A percentile compares a stretch with the other conserved stretches of the same genome.
These are phyloP conservation scores for Eutypella sp. DNA, from an alignment of 2,329 filamentous ascomycete genomes.

Conservation along the genomic window DNA sequence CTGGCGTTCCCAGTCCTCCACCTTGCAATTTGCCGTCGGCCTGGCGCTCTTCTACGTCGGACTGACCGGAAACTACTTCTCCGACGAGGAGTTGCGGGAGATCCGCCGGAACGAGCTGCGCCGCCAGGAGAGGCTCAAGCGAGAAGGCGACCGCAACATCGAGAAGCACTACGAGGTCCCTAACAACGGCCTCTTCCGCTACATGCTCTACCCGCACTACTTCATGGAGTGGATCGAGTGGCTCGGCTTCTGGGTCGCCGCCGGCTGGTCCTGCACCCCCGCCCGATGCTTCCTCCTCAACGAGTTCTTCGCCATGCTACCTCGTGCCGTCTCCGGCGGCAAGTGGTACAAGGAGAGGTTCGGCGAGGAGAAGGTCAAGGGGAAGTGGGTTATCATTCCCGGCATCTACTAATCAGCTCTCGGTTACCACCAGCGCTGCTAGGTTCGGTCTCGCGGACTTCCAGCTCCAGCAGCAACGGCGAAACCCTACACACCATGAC, in stretches of 20 bases:
- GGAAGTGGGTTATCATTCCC: slow-evolving; percentile 66
- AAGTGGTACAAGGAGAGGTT: slow-evolving; percentile 87
- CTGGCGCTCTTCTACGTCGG: slow-evolving; percentile 72
- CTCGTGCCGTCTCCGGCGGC: slow-evolving; percentile 73
- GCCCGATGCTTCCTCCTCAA: slow-evolving; percentile 81
- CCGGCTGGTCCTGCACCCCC: slow-evolving; percentile 63
- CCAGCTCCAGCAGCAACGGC: not conserved
- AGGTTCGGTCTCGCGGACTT: not conserved
- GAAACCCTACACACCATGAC: no score
- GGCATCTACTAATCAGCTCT: slow-evolving; percentile 19
- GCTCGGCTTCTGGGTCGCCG: slow-evolving; percentile 78
- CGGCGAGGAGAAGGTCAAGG: slow-evolving; percentile 73
- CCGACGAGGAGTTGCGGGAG: slow-evolving; percentile 85
- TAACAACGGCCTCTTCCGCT: slow-evolving; percentile 73
- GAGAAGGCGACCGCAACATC: slow-evolving; percentile 40
- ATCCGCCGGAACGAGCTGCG: slow-evolving; percentile 68
- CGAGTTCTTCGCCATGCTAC: slow-evolving; percentile 85
- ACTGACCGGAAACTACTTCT: slow-evolving; percentile 75
- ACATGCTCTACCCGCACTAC: slow-evolving; percentile 87
- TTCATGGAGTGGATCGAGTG: slow-evolving; percentile 97
- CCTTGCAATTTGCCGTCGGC: slow-evolving; percentile 54
- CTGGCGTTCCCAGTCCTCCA: slow-evolving; percentile 38
- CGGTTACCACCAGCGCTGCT: not conserved
- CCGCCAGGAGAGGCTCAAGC: slow-evolving; percentile 45
- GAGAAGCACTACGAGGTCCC: slow-evolving; percentile 87